These are phyloP conservation scores for Apiospora aurea DNA, from an alignment of 2,329 filamentous ascomycete species.

Conservation along the genomic window DNA sequence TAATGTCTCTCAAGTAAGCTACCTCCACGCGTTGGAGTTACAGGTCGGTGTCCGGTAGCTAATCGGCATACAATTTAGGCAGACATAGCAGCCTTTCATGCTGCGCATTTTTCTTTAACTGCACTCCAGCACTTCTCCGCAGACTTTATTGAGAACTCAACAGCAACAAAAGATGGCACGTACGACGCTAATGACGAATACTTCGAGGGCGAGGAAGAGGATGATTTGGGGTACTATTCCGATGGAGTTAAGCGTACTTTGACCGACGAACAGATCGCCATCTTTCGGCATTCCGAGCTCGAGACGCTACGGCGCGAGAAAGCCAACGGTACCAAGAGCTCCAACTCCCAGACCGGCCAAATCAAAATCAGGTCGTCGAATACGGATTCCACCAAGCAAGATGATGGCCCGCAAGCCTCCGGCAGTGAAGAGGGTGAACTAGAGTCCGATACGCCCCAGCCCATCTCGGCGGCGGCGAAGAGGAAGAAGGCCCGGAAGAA, in stretches of 20 bases:
- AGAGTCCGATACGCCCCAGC: slow-evolving; percentile 38
- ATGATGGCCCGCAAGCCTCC: slow-evolving; percentile 26
- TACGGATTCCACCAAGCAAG: slow-evolving; percentile 27
- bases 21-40: not conserved
- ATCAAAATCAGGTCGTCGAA: slow-evolving; percentile 27
- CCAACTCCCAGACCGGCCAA: slow-evolving; percentile 26
- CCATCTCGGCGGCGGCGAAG: slow-evolving; percentile 35
- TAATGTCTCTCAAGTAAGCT: slow-evolving; percentile 1
- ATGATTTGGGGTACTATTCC: slow-evolving; percentile 80
- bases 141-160: slow-evolving; percentile 49
- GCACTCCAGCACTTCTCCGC: slow-evolving; percentile 46
- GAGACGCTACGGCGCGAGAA: slow-evolving; percentile 69
- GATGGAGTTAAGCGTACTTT: slow-evolving; percentile 89
- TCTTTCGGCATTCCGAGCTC: slow-evolving; percentile 90
- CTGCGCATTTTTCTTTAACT: slow-evolving; percentile 17
- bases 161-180: slow-evolving; percentile 34
- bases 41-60: not conserved
- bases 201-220: slow-evolving; percentile 62
- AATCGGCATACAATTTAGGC: not conserved
- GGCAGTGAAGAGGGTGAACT: slow-evolving; percentile 44
- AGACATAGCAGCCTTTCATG: slow-evolving; percentile 21
- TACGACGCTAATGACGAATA: slow-evolving; percentile 44
- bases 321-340: slow-evolving; percentile 39
- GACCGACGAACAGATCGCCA: slow-evolving; percentile 88
- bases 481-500: slow-evolving; percentile 48